These are phyloP conservation scores for Exsudoporus frostii DNA, from an alignment of 768 basidiomycete species.

Conservation along the genomic window DNA sequence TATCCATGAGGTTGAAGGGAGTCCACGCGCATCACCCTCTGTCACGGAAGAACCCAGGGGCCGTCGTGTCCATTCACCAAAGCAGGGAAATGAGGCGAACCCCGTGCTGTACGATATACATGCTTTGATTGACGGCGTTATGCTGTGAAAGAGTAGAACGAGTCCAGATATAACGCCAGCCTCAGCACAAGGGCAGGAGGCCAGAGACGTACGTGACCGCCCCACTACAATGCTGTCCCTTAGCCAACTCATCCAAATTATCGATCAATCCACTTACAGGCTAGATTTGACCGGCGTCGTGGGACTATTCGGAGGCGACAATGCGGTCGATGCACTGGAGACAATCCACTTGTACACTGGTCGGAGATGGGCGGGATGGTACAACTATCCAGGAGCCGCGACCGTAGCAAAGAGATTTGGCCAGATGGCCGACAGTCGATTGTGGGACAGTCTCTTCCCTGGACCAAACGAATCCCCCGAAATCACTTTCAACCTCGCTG, in stretches of 20 bases:
- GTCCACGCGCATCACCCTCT: not conserved
- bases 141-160: not conserved
- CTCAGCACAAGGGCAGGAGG: not conserved
- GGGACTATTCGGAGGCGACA: constrained; percentile 33
- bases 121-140: not conserved
- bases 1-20: not conserved
- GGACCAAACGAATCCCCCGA: constrained; percentile 28
- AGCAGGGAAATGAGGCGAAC: not conserved
- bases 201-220: not conserved
- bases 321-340: constrained; percentile 30
- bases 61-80: not conserved
- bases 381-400: constrained; percentile 34
- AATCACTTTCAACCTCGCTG: constrained; percentile 27
- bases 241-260: constrained; percentile 3
- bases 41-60: not conserved
- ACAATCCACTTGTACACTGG: constrained; percentile 32
- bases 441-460: constrained; percentile 35
- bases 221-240: constrained; percentile 15
- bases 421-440: constrained; percentile 21
- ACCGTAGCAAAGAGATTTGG: constrained; percentile 34
- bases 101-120: not conserved
- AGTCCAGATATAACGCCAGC: constrained; percentile 7
- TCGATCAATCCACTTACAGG: constrained; percentile 16
- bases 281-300: constrained; percentile 29
- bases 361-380: constrained; percentile 35